Conservation (phyloP, 352 stramenopile species). For the Phytophthora colocasiae region DNA sequence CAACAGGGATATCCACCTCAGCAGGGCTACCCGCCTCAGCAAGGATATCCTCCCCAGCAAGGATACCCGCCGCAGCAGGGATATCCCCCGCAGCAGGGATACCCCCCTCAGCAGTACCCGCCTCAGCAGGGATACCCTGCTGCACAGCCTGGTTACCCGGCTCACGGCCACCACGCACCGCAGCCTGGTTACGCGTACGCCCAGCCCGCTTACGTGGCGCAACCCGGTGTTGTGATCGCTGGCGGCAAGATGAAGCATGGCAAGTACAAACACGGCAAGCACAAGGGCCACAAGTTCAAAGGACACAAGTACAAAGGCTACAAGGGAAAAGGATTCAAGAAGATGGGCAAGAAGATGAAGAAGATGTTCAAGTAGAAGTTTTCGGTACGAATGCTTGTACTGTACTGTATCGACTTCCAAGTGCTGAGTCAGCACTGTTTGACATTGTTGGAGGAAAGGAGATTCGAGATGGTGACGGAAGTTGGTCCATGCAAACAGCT, state of each 20-base stretch:
- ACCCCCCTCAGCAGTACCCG: slow-evolving; percentile 35
- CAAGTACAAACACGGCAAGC: slow-evolving; percentile 46
- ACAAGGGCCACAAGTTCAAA: slow-evolving; percentile 46
- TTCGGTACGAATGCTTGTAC: background rate
- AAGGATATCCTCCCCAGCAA: slow-evolving; percentile 45
- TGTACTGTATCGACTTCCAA: background rate
- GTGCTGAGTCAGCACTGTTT: background rate
- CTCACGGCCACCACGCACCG: slow-evolving; percentile 38
- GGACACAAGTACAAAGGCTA: slow-evolving; percentile 40
- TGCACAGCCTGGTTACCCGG: slow-evolving; percentile 44
- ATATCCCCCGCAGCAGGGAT: slow-evolving; percentile 45
- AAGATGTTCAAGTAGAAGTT: slow-evolving; percentile 52
- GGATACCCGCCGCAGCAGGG: slow-evolving; percentile 43
- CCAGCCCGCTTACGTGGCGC: slow-evolving; percentile 45
- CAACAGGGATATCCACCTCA: slow-evolving; percentile 26
- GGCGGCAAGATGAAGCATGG: slow-evolving; percentile 49
- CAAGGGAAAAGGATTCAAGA: slow-evolving; percentile 48
- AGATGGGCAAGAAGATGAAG: slow-evolving; percentile 55
- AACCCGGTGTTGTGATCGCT: slow-evolving; percentile 41
- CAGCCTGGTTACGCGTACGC: slow-evolving; percentile 39
- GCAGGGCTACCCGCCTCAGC: slow-evolving; percentile 21
- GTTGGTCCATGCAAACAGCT: background rate
- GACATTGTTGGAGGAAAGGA: background rate
- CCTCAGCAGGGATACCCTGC: slow-evolving; percentile 32
- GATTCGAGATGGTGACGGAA: background rate